These are phyloP conservation scores for Microcos paniculata DNA, from an alignment of 345 rosid genomes.

Conservation along the genomic window DNA sequence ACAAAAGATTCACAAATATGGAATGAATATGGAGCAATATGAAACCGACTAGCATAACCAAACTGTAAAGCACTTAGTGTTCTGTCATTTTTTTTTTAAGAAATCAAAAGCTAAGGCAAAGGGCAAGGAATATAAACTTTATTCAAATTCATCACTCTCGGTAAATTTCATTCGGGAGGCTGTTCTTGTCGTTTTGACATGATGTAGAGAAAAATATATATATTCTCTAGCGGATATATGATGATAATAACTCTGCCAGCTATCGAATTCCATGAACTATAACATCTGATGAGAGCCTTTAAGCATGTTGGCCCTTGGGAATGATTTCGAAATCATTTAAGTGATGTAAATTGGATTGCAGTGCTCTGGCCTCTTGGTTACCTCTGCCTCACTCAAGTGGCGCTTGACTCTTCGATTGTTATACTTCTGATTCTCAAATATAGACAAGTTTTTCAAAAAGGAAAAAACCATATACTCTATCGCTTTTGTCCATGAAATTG, in stretches of 20 bases:
- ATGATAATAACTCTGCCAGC: not conserved
- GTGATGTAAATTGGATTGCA: not conserved
- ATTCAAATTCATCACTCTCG: not conserved
- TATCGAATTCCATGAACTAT: conserved; percentile 4
- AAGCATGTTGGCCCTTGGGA: not conserved
- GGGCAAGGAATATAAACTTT: not conserved
- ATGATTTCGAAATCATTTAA: not conserved
- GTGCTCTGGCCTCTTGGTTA: not conserved
- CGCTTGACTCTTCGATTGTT: not conserved
- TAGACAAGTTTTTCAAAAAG: not conserved
- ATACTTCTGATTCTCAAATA: no score
- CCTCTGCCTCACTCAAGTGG: not conserved
- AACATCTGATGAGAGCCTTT: not conserved
- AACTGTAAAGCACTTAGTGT: conserved; percentile 5
- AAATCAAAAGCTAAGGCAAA: not conserved
- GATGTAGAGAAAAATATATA: not conserved
- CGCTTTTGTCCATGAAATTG: not conserved
- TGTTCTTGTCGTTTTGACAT: not conserved
- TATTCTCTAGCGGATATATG: conserved; percentile 1
- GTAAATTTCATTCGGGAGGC: not conserved
- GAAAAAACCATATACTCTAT: no score
- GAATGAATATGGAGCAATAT: conserved; percentile 20
- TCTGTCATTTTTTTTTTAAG: not conserved
- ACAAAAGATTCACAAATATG: not conserved
- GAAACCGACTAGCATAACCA: conserved; percentile 1